phyloP scores from a whole-genome alignment of 129 eudicot genomes.

The Gnaphalium uliginosum region DNA sequence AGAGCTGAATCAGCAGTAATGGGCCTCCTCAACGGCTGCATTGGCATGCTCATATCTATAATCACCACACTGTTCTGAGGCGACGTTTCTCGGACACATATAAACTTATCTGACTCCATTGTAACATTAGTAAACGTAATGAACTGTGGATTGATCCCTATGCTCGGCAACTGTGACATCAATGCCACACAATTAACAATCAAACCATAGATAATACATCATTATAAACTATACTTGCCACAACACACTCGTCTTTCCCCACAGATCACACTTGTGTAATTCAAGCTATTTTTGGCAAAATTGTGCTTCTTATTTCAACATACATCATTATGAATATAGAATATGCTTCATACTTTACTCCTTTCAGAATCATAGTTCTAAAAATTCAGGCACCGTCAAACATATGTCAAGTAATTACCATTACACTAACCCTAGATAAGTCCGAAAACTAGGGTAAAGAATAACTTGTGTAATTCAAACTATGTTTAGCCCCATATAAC shows the following conservation, averaged over 20 bases:
- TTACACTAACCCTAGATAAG: no score
- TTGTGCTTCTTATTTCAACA: no score
- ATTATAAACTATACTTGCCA: not conserved
- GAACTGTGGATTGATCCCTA: constrained; percentile 90
- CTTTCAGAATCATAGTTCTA: no score
- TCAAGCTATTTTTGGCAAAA: no score
- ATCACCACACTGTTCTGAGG: constrained; percentile 93
- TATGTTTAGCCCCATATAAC: no score
- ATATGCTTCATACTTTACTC: no score
- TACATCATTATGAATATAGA: no score
- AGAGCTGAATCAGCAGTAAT: constrained; percentile 94
- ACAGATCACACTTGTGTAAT: constrained; percentile 33
- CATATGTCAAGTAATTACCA: no score
- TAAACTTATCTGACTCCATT: constrained; percentile 94
- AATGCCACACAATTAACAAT: constrained; percentile 6
- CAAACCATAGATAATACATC: not conserved
- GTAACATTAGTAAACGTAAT: constrained; percentile 91
- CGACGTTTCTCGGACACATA: constrained; percentile 91
- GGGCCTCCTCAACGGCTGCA: constrained; percentile 85
- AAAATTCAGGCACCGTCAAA: no score
- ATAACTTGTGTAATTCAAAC: no score
- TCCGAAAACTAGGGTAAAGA: no score
- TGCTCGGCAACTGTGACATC: constrained; percentile 71
- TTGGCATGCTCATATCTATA: constrained; percentile 89
- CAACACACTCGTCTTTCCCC: not conserved